Evolutionary conservation across 1,284 basidiomycete species (phyloP), one percentile per base, ranked within the genome.

Genomic region (Rhodotorula mucilaginosa): DNA sequence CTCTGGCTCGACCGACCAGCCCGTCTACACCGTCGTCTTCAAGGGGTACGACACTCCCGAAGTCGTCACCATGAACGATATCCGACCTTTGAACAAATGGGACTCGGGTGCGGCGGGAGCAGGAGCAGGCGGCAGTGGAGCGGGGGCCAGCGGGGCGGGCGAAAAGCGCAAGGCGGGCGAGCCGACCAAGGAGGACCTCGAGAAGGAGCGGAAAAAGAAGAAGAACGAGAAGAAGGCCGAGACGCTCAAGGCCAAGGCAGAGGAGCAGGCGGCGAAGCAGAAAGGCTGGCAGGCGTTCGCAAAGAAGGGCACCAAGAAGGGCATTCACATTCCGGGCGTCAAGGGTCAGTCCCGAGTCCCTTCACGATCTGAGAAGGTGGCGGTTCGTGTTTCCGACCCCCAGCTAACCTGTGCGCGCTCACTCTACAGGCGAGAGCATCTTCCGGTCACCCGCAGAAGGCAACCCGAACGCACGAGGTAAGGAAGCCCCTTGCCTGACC

Each of bases 211-310:
- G 75, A 92, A 92, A 83, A 89, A 90, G 74, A 92, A 93, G 84
- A 83, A 89, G 79, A 87, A 84, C 23, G 79, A 89, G 78, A 88
- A 84, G 79, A 90, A 93, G 83, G 92, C 91, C 77, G 92, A 94
- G 83, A 96, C 94, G 86, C 94, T 94, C 85, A 92, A 91, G 84
- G 87, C 88, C 26, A 96, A 96, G 82, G 89, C 93, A 15, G 91
- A 93, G 80, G 93, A 96, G 79, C 92, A 95, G 82, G 86, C 85
- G 64, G 86, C 87, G 71, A 96, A 96, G 83, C 92, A 97, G 84
- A 88, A 87, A 74, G 89, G 89, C 29, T 99, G 96, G 96, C 92
- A 97, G 83, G 94, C 93, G 83, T 99, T 99, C 84, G 91, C 95
- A 18, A 96, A 95, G 84, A 97, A 97, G 84, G 89, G 90, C 48